phyloP scores from a whole-genome alignment of 176 grass and related monocot genomes.

The Chrysopogon serrulatus region DNA sequence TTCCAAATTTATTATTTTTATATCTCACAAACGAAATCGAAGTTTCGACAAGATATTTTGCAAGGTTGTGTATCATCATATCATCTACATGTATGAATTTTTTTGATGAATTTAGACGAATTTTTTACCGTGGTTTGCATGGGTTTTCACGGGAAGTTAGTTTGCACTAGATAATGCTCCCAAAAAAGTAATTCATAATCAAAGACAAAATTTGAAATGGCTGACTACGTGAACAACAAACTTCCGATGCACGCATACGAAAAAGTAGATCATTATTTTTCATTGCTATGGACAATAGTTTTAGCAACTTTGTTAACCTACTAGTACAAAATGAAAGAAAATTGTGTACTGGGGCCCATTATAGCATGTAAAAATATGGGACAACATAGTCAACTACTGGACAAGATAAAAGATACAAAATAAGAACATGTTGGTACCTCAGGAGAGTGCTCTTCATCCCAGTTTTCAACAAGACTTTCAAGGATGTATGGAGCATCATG shows the following conservation, averaged over 20 bases:
- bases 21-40: too few species aligned
- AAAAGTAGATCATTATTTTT: background rate
- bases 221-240: background rate
- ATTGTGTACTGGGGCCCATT: too few species aligned
- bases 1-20: too few species aligned
- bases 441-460: slow-evolving; percentile 89
- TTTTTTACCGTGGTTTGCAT: too few species aligned
- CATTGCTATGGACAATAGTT: background rate
- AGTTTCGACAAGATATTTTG: too few species aligned
- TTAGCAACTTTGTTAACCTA: background rate
- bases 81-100: too few species aligned
- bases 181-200: background rate
- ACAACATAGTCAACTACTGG: background rate
- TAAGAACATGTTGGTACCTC: slow-evolving; percentile 45
- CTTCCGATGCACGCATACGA: background rate
- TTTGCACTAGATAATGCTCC: too few species aligned
- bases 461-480: slow-evolving; percentile 87
- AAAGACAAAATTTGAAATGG: background rate
- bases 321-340: background rate
- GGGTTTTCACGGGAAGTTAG: too few species aligned
- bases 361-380: background rate
- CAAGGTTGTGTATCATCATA: too few species aligned
- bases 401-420: slow-evolving; percentile 1
- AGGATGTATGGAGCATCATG: slow-evolving; percentile 91
- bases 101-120: too few species aligned